Conservation (phyloP, 495 filamentous ascomycete genomes). For the Alectoria sarmentosa region DNA sequence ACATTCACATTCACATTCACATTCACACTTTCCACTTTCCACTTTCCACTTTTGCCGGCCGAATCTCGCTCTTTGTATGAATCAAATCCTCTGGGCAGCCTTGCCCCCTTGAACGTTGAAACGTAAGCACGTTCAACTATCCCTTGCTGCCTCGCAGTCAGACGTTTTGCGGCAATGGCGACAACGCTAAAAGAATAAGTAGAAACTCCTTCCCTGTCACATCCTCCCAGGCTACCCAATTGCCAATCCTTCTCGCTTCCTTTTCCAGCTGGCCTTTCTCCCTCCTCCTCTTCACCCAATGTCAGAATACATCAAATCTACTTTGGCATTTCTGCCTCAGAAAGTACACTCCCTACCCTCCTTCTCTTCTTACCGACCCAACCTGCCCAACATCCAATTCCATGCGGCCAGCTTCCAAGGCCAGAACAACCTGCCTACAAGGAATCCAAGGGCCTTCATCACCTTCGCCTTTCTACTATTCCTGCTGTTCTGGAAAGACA, state of each 20-base stretch:
- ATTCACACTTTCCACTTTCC: neutral
- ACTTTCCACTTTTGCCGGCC: too few species aligned
- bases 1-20: neutral
- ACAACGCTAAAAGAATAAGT: neutral
- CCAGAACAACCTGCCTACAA: constrained; percentile 11
- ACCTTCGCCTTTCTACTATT: constrained; percentile 14
- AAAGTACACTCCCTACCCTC: constrained; percentile 8
- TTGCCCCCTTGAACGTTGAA: neutral
- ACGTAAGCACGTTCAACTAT: neutral
- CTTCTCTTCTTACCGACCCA: constrained; percentile 5
- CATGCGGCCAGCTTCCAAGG: constrained; percentile 13
- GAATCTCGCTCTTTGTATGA: neutral
- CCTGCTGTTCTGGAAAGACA: constrained; percentile 20
- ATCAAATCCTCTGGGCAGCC: neutral
- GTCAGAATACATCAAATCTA: constrained; percentile 10
- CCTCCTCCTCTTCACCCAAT: neutral
- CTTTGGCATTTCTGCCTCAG: constrained; percentile 8
- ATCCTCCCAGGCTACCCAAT: neutral
- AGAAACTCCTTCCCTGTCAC: neutral
- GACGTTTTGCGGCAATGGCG: too few species aligned
- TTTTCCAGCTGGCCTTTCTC: neutral
- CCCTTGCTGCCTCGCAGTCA: neutral
- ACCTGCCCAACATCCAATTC: constrained; percentile 9
- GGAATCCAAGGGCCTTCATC: constrained; percentile 10
- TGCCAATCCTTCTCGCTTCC: neutral